Percentiles rank a stretch among this genome's conserved stretches.
These are phyloP conservation scores for Oidium heveae DNA, from an alignment of 2,329 filamentous ascomycete genomes.

Conservation along the genomic window DNA sequence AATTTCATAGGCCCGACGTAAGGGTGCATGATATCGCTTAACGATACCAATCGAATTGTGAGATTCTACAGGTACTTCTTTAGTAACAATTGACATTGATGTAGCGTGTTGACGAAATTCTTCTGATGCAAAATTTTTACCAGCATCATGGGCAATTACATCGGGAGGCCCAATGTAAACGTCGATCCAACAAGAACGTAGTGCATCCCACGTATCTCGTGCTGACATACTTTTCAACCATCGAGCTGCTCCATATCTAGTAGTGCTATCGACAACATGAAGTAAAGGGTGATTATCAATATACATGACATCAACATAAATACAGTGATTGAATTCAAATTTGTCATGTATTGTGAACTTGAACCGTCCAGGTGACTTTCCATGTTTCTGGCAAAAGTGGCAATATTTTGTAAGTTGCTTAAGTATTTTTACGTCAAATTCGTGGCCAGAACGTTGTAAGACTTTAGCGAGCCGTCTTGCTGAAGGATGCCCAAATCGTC, in stretches of 20 bases:
- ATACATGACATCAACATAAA: not conserved
- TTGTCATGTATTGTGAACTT: not conserved
- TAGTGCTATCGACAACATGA: not conserved
- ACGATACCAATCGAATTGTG: conserved; percentile 2
- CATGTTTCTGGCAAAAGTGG: not conserved
- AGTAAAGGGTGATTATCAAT: not conserved
- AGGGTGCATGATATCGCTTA: not conserved
- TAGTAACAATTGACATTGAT: not conserved
- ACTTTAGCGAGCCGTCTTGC: not conserved
- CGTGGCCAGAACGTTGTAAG: not conserved
- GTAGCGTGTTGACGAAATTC: not conserved
- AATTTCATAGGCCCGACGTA: not conserved
- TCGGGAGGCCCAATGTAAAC: conserved; percentile 2
- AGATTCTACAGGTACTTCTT: not conserved
- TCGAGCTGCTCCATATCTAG: not conserved
- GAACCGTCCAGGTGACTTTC: not conserved
- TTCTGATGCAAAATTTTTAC: conserved; percentile 2
- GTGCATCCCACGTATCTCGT: not conserved
- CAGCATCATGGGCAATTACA: not conserved
- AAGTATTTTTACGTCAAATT: not conserved
- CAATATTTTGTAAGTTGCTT: not conserved
- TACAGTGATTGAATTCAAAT: not conserved
- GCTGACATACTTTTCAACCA: not conserved
- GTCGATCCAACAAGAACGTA: conserved; percentile 2
- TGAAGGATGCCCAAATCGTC: not conserved